Percentiles rank a stretch among this genome's conserved stretches.
Conservation (phyloP, 176 grass and related monocot species). For the Triticum dicoccoides region DNA sequence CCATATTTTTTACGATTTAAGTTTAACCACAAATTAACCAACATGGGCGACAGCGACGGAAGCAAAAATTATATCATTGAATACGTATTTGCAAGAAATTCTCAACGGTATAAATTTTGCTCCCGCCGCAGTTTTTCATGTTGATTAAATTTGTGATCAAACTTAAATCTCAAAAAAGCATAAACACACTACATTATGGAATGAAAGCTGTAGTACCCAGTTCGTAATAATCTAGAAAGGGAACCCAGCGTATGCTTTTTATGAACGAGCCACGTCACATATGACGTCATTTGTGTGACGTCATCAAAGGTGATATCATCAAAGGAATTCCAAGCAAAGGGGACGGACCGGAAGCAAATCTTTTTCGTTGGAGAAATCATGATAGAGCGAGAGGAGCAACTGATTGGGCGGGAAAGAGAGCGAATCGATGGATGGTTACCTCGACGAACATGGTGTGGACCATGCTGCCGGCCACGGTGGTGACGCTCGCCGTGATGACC, state of each 20-base stretch:
- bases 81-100: too few relatives aligned
- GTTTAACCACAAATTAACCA: too few relatives aligned
- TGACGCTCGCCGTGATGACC: constrained; percentile 50
- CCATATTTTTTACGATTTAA: too few relatives aligned
- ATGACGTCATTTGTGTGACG: not conserved
- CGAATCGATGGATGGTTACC: constrained; percentile 1
- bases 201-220: too few relatives aligned
- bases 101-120: too few relatives aligned
- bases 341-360: not conserved
- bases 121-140: too few relatives aligned
- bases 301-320: not conserved
- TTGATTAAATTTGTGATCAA: too few relatives aligned
- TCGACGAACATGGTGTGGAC: constrained; percentile 55
- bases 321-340: not conserved
- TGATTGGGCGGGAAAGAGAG: not conserved
- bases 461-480: constrained; percentile 29
- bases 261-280: not conserved
- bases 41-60: too few relatives aligned
- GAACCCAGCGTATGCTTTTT: not conserved
- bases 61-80: too few relatives aligned
- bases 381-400: not conserved
- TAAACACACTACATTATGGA: too few relatives aligned
- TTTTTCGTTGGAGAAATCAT: not conserved
- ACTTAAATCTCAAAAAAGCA: too few relatives aligned
- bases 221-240: not conserved